Base-by-base conservation (phyloP, 1,284 basidiomycete species). In the Irpex sp. region DNA sequence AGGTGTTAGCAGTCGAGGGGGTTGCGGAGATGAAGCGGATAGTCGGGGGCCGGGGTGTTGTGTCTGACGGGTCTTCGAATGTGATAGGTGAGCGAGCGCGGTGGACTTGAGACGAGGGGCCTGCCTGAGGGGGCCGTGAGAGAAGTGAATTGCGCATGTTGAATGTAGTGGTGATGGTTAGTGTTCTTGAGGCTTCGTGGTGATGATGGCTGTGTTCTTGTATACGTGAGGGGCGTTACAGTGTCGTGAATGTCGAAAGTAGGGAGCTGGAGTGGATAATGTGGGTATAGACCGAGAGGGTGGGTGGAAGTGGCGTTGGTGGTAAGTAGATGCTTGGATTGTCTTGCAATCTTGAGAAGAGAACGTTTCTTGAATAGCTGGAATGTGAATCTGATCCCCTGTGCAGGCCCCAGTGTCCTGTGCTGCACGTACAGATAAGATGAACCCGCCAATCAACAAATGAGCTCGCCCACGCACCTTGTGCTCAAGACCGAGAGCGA, bases 21-120 rank as follows among this genome's bases (percentile, higher is more conserved):
- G 83, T 88, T 0, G 87, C 86, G 19, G 84, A 80, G 65, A 85
- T 82, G 67, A 90, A 81, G 45, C 86, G 80, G 61, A 90, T 90
- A 58, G 86, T 84, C 18, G 87, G 85, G 61, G 39, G 10, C 69
- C 23, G 67, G 72, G 60, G 72, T 8, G 71, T 64, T 19, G 75
- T 71, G 51, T 74, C 74, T 49, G 47, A 70, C 56, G 42, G 4
- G 23, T 54, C 28, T 16, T 28, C 28, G 28, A 28, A 28, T 28
- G 21, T 16, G 18, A 14, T 18, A 18, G 21, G 28, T 72, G 67
- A 49, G 73, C 67, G 58, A 64, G 69, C 35, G 71, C 64, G 60
- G 67, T 67, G 53, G 71, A 66, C 39, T 66, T 68, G 61, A 42
- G 39, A 42, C 67, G 60, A 39, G 68, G 67, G 60, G 68, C 67